These are phyloP conservation scores for Coemansia sp. DNA, from an alignment of 371 early-diverging fungal species.

Conservation along the genomic window DNA sequence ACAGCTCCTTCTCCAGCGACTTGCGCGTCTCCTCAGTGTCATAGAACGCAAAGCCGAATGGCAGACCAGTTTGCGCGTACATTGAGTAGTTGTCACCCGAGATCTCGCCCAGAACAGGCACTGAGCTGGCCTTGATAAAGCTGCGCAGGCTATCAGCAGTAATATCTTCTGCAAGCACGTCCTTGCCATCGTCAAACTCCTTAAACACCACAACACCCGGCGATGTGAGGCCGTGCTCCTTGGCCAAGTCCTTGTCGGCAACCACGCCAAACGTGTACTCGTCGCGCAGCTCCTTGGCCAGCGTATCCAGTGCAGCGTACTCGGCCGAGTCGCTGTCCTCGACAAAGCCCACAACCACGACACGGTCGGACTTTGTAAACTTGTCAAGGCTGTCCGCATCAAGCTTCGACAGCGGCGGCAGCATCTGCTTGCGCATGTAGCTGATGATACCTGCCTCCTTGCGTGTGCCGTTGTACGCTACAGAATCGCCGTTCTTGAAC, in stretches of 20 bases:
- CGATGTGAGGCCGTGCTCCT: slow-evolving; percentile 55
- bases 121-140: slow-evolving; percentile 73
- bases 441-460: slow-evolving; percentile 77
- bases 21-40: slow-evolving; percentile 62
- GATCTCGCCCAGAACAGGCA: slow-evolving; percentile 88
- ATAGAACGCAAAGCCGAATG: slow-evolving; percentile 85
- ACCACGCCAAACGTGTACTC: slow-evolving; percentile 81
- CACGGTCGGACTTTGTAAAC: slow-evolving; percentile 78
- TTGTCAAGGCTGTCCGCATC: slow-evolving; percentile 63
- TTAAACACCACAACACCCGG: slow-evolving; percentile 81
- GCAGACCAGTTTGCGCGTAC: slow-evolving; percentile 81
- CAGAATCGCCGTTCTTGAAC: slow-evolving; percentile 65
- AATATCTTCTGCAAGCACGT: slow-evolving; percentile 59
- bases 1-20: slow-evolving; percentile 56
- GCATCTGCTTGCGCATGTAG: slow-evolving; percentile 87
- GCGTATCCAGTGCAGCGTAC: slow-evolving; percentile 59
- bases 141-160: slow-evolving; percentile 56
- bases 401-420: slow-evolving; percentile 75
- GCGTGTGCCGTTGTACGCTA: slow-evolving; percentile 82
- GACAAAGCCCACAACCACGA: slow-evolving; percentile 80
- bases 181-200: slow-evolving; percentile 85
- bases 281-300: slow-evolving; percentile 78
- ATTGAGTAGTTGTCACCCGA: slow-evolving; percentile 78
- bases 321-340: slow-evolving; percentile 60
- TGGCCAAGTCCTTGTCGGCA: slow-evolving; percentile 57